phyloP scores from a whole-genome alignment of 2,329 filamentous ascomycete species.

The Chrysosphaeria jannelii region DNA sequence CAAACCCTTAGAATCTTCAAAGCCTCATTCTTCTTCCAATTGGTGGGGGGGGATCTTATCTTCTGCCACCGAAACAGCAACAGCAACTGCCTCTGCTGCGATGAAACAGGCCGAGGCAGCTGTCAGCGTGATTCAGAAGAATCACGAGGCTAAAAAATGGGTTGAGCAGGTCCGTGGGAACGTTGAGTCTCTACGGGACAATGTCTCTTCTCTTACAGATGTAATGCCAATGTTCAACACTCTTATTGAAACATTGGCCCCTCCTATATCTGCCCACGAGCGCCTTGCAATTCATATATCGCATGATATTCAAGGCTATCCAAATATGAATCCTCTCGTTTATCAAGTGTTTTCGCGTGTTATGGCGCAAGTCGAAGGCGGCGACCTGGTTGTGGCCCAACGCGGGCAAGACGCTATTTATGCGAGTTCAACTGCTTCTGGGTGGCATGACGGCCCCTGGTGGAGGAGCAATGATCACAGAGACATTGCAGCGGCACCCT shows the following conservation, averaged over 20 bases:
- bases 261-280: constrained; percentile 89
- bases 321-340: constrained; percentile 74
- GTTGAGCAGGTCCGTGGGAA: constrained; percentile 81
- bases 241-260: constrained; percentile 79
- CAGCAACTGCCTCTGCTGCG: constrained; percentile 45
- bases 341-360: constrained; percentile 78
- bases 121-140: constrained; percentile 83
- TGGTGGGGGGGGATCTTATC: constrained; percentile 77
- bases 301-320: constrained; percentile 83
- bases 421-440: constrained; percentile 7
- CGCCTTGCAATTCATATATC: constrained; percentile 91
- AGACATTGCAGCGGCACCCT: constrained; percentile 51
- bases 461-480: constrained; percentile 50
- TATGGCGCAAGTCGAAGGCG: constrained; percentile 97
- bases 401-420: constrained; percentile 50
- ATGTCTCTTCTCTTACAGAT: constrained; percentile 66
- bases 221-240: constrained; percentile 87
- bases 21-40: too few species aligned
- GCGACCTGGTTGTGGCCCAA: constrained; percentile 80
- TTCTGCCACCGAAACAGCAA: too few species aligned
- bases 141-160: constrained; percentile 91
- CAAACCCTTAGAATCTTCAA: too few species aligned
- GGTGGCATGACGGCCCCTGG: constrained; percentile 86
- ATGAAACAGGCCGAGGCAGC: constrained; percentile 81
- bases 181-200: constrained; percentile 42